phyloP scores from a whole-genome alignment of 164 flowering plant genomes.

The Taxillus chinensis region DNA sequence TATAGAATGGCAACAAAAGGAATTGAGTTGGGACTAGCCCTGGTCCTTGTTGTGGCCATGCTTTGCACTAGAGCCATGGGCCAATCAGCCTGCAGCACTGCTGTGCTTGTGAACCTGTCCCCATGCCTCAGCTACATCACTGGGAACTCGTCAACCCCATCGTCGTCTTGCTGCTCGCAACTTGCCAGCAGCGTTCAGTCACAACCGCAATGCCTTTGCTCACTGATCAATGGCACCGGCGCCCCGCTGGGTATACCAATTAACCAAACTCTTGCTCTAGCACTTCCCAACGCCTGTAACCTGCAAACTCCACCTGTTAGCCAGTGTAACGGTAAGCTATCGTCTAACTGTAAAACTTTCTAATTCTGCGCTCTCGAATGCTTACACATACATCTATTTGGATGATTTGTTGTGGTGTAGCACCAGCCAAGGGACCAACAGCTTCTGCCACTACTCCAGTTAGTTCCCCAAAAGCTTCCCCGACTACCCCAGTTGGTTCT shows the following conservation, averaged over 20 bases:
- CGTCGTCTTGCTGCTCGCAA: slow-evolving; percentile 40
- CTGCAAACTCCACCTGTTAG: slow-evolving; percentile 47
- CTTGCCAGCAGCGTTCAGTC: slow-evolving; percentile 27
- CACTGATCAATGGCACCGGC: slow-evolving; percentile 21
- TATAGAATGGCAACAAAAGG: not conserved
- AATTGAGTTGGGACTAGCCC: not conserved
- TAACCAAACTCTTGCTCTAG: slow-evolving; percentile 36
- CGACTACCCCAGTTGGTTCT: slow-evolving; percentile 3
- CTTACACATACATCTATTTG: too few relatives aligned
- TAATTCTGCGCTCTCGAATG: not conserved
- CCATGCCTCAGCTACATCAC: slow-evolving; percentile 39
- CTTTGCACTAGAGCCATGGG: slow-evolving; percentile 8
- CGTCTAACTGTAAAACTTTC: too few relatives aligned
- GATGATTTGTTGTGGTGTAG: not conserved
- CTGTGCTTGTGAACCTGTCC: slow-evolving; percentile 18
- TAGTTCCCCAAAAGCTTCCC: not conserved
- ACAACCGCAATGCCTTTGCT: slow-evolving; percentile 41
- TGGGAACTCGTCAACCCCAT: slow-evolving; percentile 40
- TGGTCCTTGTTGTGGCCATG: not conserved
- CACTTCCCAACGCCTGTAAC: slow-evolving; percentile 37
- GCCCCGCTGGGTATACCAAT: slow-evolving; percentile 27
- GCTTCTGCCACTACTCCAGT: slow-evolving; percentile 8
- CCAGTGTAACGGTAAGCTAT: slow-evolving; percentile 28
- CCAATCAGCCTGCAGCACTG: slow-evolving; percentile 21
- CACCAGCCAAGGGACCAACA: slow-evolving; percentile 13